Evolutionary conservation across 257 asterid species (phyloP).

Genomic region (Nicotiana sylvestris): DNA sequence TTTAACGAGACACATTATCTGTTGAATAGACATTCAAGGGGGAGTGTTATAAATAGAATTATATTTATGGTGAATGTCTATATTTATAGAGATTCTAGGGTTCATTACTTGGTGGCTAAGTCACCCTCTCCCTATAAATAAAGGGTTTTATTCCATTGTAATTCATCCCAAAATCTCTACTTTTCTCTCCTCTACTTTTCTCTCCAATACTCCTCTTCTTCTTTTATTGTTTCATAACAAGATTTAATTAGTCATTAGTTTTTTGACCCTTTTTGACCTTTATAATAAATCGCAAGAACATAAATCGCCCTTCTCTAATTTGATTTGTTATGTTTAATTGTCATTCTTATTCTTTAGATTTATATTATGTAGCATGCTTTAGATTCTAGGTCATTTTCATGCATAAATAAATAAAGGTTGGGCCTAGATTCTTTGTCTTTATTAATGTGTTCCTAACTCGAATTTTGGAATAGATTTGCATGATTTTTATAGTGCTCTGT

Average conservation of each 20-base stretch:
- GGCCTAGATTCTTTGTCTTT: slow-evolving; percentile 11
- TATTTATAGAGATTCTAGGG: too few species aligned
- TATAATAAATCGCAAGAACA: not conserved
- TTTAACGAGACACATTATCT: too few species aligned
- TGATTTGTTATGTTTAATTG: not conserved
- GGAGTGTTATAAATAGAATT: too few species aligned
- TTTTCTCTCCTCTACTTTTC: too few species aligned
- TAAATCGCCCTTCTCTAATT: not conserved
- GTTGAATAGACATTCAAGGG: too few species aligned
- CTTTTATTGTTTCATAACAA: too few species aligned
- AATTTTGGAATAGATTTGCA: slow-evolving; percentile 3
- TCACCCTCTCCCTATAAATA: too few species aligned
- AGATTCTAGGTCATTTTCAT: not conserved
- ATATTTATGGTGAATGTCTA: too few species aligned
- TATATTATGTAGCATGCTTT: not conserved
- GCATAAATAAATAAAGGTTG: slow-evolving; percentile 1
- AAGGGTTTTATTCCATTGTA: too few species aligned
- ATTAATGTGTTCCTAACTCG: not conserved
- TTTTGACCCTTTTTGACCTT: not conserved
- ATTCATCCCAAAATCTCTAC: too few species aligned
- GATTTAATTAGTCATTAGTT: not conserved
- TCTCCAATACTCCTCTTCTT: too few species aligned
- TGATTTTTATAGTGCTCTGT: slow-evolving; percentile 10
- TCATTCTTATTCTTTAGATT: not conserved
- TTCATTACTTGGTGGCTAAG: too few species aligned